Base-by-base conservation (phyloP, 2,329 filamentous ascomycete genomes). In the Penicillium sp. region DNA sequence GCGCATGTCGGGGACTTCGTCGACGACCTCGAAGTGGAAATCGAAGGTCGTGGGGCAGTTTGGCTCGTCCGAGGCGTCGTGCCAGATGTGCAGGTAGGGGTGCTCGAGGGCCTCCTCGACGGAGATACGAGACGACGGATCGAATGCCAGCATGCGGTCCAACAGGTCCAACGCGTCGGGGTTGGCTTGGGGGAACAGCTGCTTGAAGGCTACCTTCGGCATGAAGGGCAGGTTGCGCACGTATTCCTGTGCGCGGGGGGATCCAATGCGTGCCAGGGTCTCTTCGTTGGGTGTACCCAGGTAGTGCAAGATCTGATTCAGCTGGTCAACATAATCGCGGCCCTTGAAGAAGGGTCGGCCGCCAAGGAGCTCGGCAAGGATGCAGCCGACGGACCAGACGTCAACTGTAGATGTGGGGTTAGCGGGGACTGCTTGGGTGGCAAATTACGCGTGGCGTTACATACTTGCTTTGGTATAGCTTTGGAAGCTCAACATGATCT, bases 401-500 rank as follows among this genome's bases (percentile, higher is more conserved):
- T 99, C 94, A 76, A 99, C 93, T 97, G 50, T 47, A 35, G 43
- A 40, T 38, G 34, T 8, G 43, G 43, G 49, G 43, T 38, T 42
- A 38, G 44, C 8, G 38, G n/a, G 27, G 19, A 61, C 23, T 23
- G 23, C 5, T 47, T 29, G 19, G 38, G 32, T 32, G 14, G 8
- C 43, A 47, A 47, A 30, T 41, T 30, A 23, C 7, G 40, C 29
- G 34, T 7, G 35, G 36, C 40, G 26, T 47, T 39, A 93, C 92
- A 53, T 85, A 97, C 94, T 99, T 65, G 94, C 94, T 91, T 99
- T 99, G 68, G 94, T 99, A 77, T 99, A 99, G 79, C 91, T 97
- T 77, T 97, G 93, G 84, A 99, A 99, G 80, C 91, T 97, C 75
- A 99, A 80, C 94, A 99, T 99, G 67, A 99, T 99, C 76, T 99